These are phyloP conservation scores for Ceratorhiza oryzae-sativae DNA, from an alignment of 1,284 basidiomycete genomes.

Conservation along the genomic window DNA sequence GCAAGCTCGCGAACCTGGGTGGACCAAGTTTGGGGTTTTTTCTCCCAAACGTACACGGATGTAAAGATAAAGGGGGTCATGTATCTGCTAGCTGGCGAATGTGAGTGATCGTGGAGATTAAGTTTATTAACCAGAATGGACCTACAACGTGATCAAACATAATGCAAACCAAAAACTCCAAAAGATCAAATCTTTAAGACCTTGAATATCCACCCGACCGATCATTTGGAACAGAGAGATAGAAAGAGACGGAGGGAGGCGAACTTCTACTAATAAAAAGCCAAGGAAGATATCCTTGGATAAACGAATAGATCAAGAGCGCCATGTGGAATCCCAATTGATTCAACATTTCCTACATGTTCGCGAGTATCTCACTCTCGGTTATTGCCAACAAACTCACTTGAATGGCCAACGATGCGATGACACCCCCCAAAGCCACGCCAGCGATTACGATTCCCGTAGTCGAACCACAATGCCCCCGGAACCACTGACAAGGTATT, in stretches of 20 bases:
- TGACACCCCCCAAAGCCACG: conserved; percentile 42
- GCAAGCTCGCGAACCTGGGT: conserved; percentile 42
- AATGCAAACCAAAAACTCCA: conserved; percentile 42
- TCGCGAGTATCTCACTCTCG: background rate
- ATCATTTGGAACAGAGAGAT: background rate
- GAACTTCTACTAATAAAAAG: conserved; percentile 42
- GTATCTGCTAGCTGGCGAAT: conserved; percentile 38
- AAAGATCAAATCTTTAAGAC: conserved; percentile 42
- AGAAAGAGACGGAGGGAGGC: background rate
- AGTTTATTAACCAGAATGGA: background rate
- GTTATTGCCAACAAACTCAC: background rate
- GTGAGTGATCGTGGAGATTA: too few relatives aligned
- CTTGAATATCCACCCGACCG: conserved; percentile 40
- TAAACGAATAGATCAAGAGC: conserved; percentile 43
- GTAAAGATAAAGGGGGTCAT: conserved; percentile 42
- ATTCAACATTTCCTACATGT: conserved; percentile 42
- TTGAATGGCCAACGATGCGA: conserved; percentile 18
- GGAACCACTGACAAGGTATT: conserved; percentile 47
- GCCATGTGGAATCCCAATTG: conserved; percentile 43
- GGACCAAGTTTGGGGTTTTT: conserved; percentile 36
- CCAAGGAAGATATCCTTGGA: conserved; percentile 42
- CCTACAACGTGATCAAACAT: conserved; percentile 39
- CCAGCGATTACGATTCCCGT: conserved; percentile 46
- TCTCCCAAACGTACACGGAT: conserved; percentile 41
- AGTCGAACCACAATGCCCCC: conserved; percentile 43